Evolutionary conservation across 306 rosid species (phyloP).

Genomic region (Chamaecrista fasciculata): DNA sequence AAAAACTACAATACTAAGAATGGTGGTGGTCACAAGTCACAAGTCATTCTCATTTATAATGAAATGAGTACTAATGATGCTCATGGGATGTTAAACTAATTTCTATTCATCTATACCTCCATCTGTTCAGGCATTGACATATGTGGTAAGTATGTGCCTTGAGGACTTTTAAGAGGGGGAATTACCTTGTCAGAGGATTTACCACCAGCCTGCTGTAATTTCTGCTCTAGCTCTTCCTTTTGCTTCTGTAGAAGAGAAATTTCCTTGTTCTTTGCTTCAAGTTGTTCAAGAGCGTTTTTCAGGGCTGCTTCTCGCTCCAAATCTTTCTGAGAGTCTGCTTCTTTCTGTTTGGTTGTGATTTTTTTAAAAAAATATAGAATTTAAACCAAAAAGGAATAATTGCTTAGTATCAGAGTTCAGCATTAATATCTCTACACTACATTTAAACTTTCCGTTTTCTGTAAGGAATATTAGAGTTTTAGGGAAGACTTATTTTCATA

Average conservation of each 20-base stretch:
- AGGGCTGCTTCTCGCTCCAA: slow-evolving; percentile 52
- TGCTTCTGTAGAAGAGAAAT: slow-evolving; percentile 59
- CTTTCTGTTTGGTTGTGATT: slow-evolving; percentile 51
- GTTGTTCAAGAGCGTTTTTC: slow-evolving; percentile 63
- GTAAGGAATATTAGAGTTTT: too few relatives aligned
- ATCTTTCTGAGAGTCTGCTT: slow-evolving; percentile 52
- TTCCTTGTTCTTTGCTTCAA: slow-evolving; percentile 70
- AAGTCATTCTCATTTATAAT: background rate
- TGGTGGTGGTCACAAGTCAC: background rate
- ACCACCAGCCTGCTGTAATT: slow-evolving; percentile 48
- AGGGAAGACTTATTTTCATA: too few relatives aligned
- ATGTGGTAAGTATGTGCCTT: background rate
- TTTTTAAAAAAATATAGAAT: slow-evolving; percentile 1
- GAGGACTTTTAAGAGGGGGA: slow-evolving; percentile 12
- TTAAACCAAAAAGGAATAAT: background rate
- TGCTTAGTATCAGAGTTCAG: background rate
- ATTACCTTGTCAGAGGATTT: slow-evolving; percentile 60
- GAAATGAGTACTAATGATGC: slow-evolving; percentile 11
- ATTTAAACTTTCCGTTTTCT: background rate
- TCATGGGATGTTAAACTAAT: background rate
- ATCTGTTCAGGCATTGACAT: background rate
- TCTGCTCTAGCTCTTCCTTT: slow-evolving; percentile 69
- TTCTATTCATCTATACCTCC: background rate
- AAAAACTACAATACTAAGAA: background rate
- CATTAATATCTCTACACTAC: background rate